A percentile compares a stretch with the other conserved stretches of the same genome.
Evolutionary conservation across 208 protist genomes (phyloP).

Genomic region (Leishmania tarentolae): DNA sequence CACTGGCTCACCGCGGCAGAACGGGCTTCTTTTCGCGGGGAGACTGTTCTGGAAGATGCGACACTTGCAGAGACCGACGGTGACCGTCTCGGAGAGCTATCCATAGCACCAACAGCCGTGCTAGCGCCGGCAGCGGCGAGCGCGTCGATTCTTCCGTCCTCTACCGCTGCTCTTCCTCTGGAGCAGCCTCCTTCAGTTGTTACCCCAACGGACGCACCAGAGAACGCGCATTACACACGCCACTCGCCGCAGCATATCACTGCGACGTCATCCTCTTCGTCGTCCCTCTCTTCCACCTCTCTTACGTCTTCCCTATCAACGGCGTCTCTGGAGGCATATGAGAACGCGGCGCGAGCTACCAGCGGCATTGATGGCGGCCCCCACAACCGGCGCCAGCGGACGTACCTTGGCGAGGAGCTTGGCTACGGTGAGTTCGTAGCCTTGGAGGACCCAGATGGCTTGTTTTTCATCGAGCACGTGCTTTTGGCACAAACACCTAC

Average conservation of each 20-base stretch:
- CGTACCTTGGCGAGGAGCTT: background rate
- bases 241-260: background rate
- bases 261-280: background rate
- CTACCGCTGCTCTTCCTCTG: background rate
- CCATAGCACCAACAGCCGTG: background rate
- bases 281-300: slow-evolving; percentile 15
- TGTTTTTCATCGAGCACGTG: slow-evolving; percentile 37
- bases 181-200: background rate
- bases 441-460: slow-evolving; percentile 6
- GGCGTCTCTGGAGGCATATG: slow-evolving; percentile 21
- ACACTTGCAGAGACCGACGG: background rate
- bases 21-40: slow-evolving; percentile 12
- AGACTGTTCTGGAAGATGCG: background rate
- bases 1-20: slow-evolving; percentile 15
- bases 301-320: slow-evolving; percentile 12
- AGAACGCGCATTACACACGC: background rate
- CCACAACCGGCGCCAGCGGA: background rate
- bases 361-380: background rate
- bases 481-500: slow-evolving; percentile 15
- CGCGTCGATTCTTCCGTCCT: background rate
- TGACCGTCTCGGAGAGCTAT: background rate
- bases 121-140: background rate
- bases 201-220: background rate
- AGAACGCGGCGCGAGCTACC: background rate
- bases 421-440: slow-evolving; percentile 25